These are phyloP conservation scores for Ascochyta viciae-villosae DNA, from an alignment of 2,329 filamentous ascomycete species.

Conservation along the genomic window DNA sequence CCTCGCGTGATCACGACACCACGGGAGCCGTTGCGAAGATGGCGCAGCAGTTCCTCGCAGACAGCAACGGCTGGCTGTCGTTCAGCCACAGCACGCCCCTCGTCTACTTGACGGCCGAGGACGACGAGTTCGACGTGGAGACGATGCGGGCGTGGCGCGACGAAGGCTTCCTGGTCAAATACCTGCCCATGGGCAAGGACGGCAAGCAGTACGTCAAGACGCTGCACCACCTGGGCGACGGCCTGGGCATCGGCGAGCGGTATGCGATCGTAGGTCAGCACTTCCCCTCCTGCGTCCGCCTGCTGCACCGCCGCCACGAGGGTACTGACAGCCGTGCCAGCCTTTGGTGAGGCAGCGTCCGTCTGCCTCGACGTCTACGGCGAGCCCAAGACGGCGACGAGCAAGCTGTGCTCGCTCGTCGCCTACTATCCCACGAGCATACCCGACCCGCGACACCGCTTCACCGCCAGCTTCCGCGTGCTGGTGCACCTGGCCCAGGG, in stretches of 20 bases:
- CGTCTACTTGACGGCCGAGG: slow-evolving; percentile 60
- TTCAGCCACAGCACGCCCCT: slow-evolving; percentile 53
- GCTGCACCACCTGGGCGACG: slow-evolving; percentile 60
- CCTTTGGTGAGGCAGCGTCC: slow-evolving; percentile 68
- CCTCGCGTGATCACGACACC: background rate
- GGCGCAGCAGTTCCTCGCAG: slow-evolving; percentile 47
- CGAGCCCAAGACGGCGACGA: slow-evolving; percentile 58
- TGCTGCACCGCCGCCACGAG: background rate
- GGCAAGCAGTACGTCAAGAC: slow-evolving; percentile 56
- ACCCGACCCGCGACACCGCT: slow-evolving; percentile 58
- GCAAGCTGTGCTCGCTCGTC: slow-evolving; percentile 64
- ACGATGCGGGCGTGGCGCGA: slow-evolving; percentile 63
- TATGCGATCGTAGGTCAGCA: slow-evolving; percentile 67
- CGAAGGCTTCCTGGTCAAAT: slow-evolving; percentile 67
- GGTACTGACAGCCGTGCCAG: slow-evolving; percentile 46
- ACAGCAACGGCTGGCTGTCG: slow-evolving; percentile 48
- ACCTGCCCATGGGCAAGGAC: slow-evolving; percentile 61
- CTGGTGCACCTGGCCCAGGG: slow-evolving; percentile 64
- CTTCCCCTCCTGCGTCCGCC: slow-evolving; percentile 25
- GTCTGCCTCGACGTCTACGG: slow-evolving; percentile 65
- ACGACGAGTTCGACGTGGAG: slow-evolving; percentile 63
- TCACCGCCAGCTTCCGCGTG: slow-evolving; percentile 55
- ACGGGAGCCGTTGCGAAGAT: slow-evolving; percentile 17
- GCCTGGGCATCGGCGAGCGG: slow-evolving; percentile 64
- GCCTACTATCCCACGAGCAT: slow-evolving; percentile 69